Evolutionary conservation across 1,284 basidiomycete species (phyloP).

Genomic region (Prillingera fragicola): DNA sequence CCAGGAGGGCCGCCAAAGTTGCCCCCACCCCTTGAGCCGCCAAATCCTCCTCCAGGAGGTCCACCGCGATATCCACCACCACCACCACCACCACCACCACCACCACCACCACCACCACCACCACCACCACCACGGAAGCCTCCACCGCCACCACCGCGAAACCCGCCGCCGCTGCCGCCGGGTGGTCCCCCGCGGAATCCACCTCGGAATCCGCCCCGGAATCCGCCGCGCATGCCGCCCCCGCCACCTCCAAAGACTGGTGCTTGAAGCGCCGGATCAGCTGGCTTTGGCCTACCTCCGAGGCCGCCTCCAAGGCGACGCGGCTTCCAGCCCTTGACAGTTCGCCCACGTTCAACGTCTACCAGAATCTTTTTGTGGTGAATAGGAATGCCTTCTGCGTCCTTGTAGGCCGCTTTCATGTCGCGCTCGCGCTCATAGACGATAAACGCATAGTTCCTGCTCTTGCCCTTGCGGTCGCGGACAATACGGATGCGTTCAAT

Average conservation of each 20-base stretch:
- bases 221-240: conserved; percentile 29
- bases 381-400: conserved; percentile 95
- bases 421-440: conserved; percentile 97
- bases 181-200: conserved; percentile 15
- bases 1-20: conserved; percentile 25
- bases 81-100: conserved; percentile 9
- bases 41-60: conserved; percentile 31
- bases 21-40: conserved; percentile 10
- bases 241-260: conserved; percentile 1
- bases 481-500: conserved; percentile 90
- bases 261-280: conserved; percentile 33
- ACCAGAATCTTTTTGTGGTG: conserved; percentile 92
- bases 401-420: conserved; percentile 99
- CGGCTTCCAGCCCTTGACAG: conserved; percentile 98
- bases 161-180: conserved; percentile 15
- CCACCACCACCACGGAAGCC: conserved; percentile 21
- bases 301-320: conserved; percentile 89
- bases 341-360: conserved; percentile 95
- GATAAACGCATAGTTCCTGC: conserved; percentile 91
- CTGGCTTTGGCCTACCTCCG: conserved; percentile 86
- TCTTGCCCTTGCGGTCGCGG: conserved; percentile 77
- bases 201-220: conserved; percentile 20
- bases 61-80: conserved; percentile 50
- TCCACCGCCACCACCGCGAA: conserved; percentile 22
- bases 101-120: conserved; percentile 26